Percentiles rank a stretch among this genome's conserved stretches.
Evolutionary conservation across 2,329 filamentous ascomycete genomes (phyloP).

Genomic region (Ascosphaera apis): DNA sequence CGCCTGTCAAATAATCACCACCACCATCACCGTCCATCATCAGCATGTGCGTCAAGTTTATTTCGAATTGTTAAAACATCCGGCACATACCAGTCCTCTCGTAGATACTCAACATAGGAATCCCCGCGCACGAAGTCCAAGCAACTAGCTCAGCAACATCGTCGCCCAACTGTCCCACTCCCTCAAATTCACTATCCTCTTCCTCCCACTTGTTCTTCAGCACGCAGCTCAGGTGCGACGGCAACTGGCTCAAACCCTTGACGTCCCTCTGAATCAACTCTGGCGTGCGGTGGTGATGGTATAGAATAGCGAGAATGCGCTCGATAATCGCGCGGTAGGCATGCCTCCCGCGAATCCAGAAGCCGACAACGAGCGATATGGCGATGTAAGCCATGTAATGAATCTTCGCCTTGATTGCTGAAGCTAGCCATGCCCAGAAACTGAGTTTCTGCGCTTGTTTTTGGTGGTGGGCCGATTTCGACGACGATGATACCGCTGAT

Average conservation of each 20-base stretch:
- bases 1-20: no score
- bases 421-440: not conserved
- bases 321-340: constrained; percentile 58
- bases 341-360: constrained; percentile 65
- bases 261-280: constrained; percentile 82
- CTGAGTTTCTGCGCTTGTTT: not conserved
- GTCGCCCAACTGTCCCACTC: constrained; percentile 41
- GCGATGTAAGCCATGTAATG: constrained; percentile 22
- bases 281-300: constrained; percentile 89
- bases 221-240: constrained; percentile 71
- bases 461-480: not conserved
- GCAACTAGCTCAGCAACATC: constrained; percentile 80
- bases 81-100: constrained; percentile 54
- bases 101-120: constrained; percentile 72
- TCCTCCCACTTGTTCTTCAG: constrained; percentile 34
- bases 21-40: no score
- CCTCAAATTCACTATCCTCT: not conserved
- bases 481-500: not conserved
- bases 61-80: not conserved
- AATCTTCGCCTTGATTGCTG: constrained; percentile 14
- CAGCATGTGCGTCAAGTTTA: no score
- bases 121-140: constrained; percentile 79
- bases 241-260: constrained; percentile 46
- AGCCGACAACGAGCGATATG: constrained; percentile 56
- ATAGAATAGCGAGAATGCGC: constrained; percentile 56